phyloP scores from a whole-genome alignment of 2,329 filamentous ascomycete species.

The Daldinia sp. region DNA sequence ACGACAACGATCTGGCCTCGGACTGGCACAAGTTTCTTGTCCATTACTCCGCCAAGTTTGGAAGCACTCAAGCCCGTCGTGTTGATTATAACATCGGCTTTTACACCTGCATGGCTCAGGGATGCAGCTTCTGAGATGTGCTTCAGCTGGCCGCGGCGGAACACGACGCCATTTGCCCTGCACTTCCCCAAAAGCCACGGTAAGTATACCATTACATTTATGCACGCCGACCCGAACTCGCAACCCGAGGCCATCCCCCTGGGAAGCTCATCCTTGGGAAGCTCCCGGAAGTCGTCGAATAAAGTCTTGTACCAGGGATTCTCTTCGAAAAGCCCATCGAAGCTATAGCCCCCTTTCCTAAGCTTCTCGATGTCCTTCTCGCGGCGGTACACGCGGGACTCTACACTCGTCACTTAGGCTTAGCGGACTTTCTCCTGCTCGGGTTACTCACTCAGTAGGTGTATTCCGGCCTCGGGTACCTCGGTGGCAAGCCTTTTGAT shows the following conservation, averaged over 20 bases:
- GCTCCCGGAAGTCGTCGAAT: constrained; percentile 74
- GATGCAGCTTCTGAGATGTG: constrained; percentile 76
- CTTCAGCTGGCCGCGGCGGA: constrained; percentile 69
- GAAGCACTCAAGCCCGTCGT: constrained; percentile 81
- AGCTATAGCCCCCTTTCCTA: constrained; percentile 57
- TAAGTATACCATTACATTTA: constrained; percentile 89
- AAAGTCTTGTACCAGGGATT: constrained; percentile 78
- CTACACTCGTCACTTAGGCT: constrained; percentile 45
- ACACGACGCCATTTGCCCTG: constrained; percentile 72
- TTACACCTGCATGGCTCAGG: constrained; percentile 64
- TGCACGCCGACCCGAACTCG: constrained; percentile 84
- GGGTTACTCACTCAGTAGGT: constrained; percentile 42
- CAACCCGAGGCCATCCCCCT: constrained; percentile 74
- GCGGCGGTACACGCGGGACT: constrained; percentile 60
- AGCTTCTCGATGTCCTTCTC: constrained; percentile 64
- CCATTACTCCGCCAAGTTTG: constrained; percentile 82
- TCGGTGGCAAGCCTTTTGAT: constrained; percentile 44
- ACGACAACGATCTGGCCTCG: constrained; percentile 87
- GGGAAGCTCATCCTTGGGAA: constrained; percentile 67
- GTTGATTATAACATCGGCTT: constrained; percentile 79
- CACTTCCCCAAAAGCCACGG: constrained; percentile 86
- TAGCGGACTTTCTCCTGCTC: background rate
- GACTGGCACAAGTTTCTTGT: constrained; percentile 75
- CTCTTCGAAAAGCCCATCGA: constrained; percentile 71
- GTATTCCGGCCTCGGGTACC: constrained; percentile 48